phyloP scores from a whole-genome alignment of 306 rosid species.

The Lotus japonicus region DNA sequence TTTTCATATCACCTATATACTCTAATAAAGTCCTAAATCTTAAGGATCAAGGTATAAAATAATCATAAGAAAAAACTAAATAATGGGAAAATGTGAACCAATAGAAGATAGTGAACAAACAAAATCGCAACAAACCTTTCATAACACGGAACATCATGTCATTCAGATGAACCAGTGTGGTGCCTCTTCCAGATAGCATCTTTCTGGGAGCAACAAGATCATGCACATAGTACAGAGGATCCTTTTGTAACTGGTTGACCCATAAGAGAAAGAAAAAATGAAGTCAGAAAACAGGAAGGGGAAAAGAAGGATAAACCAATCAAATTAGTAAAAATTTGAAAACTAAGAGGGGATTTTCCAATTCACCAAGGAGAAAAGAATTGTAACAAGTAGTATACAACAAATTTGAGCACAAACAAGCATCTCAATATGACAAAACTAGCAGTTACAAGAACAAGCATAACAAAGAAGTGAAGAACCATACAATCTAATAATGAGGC shows the following conservation, averaged over 20 bases:
- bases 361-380: background rate
- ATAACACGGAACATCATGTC: slow-evolving; percentile 55
- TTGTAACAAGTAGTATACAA: background rate
- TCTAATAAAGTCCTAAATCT: background rate
- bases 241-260: slow-evolving; percentile 55
- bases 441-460: background rate
- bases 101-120: slow-evolving; percentile 6
- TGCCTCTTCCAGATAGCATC: slow-evolving; percentile 77
- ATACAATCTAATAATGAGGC: background rate
- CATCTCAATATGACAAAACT: background rate
- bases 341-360: background rate
- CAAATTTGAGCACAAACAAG: background rate
- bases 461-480: background rate
- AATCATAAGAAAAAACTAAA: background rate
- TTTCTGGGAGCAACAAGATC: slow-evolving; percentile 66
- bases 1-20: too few species aligned
- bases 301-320: background rate
- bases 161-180: slow-evolving; percentile 58
- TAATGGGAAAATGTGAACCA: background rate
- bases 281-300: background rate
- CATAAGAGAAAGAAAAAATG: slow-evolving; percentile 2
- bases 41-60: background rate
- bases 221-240: slow-evolving; percentile 51
- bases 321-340: slow-evolving; percentile 4
- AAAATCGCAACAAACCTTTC: slow-evolving; percentile 48